A percentile compares a stretch with the other conserved stretches of the same genome.
These are phyloP conservation scores for Diplogelasinospora grovesii DNA, from an alignment of 495 filamentous ascomycete genomes.

Conservation along the genomic window DNA sequence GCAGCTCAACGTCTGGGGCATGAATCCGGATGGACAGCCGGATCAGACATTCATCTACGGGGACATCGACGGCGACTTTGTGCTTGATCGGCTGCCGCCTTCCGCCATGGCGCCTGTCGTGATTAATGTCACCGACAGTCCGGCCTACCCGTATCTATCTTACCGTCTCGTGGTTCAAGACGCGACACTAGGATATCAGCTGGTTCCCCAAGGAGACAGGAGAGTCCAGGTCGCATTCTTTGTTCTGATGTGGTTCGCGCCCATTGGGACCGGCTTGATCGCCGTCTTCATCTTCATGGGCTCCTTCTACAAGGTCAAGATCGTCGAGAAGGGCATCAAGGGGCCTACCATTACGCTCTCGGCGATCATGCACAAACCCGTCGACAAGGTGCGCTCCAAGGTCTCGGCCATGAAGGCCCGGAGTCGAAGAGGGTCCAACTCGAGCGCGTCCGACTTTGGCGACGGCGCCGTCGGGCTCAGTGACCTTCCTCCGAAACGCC, in stretches of 20 bases:
- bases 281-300: conserved; percentile 54
- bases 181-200: conserved; percentile 30
- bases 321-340: conserved; percentile 41
- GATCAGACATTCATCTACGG: conserved; percentile 53
- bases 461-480: conserved; percentile 18
- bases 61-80: conserved; percentile 51
- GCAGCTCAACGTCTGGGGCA: conserved; percentile 59
- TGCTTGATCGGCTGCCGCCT: conserved; percentile 56
- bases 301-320: conserved; percentile 50
- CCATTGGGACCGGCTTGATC: conserved; percentile 43
- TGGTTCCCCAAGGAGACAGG: conserved; percentile 11
- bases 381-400: conserved; percentile 32
- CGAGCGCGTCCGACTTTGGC: conserved; percentile 2
- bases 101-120: conserved; percentile 42
- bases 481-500: conserved; percentile 10
- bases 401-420: conserved; percentile 10
- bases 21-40: conserved; percentile 53
- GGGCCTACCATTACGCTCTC: conserved; percentile 10
- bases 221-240: conserved; percentile 4
- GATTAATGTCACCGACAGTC: conserved; percentile 53
- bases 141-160: conserved; percentile 46
- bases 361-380: conserved; percentile 33
- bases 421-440: conserved; percentile 9
- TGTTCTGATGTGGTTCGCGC: conserved; percentile 31
- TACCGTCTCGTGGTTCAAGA: conserved; percentile 51